These are phyloP conservation scores for Magnaporthales sp. DNA, from an alignment of 2,329 filamentous ascomycete species.

Conservation along the genomic window DNA sequence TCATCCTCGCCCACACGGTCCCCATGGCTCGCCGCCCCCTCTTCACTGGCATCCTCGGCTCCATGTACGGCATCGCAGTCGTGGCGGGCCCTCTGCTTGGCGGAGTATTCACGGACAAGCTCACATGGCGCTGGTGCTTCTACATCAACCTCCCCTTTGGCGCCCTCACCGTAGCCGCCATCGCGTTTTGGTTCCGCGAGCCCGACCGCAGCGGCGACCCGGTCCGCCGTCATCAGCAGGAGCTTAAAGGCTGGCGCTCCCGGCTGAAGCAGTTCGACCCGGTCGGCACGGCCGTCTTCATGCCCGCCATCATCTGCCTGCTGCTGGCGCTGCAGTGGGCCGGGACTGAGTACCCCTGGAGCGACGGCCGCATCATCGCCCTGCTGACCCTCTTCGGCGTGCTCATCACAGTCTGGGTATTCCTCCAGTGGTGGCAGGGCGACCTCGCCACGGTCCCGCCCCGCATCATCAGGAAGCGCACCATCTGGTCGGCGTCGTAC, in stretches of 20 bases:
- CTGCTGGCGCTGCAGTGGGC: conserved; percentile 36
- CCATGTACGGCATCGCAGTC: conserved; percentile 31
- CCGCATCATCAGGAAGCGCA: conserved; percentile 25
- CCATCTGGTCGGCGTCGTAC: conserved; percentile 21
- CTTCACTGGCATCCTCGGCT: conserved; percentile 24
- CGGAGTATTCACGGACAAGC: conserved; percentile 16
- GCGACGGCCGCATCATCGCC: conserved; percentile 19
- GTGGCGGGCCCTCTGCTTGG: conserved; percentile 16
- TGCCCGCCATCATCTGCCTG: conserved; percentile 27
- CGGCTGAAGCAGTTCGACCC: conserved; percentile 26
- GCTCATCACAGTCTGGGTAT: conserved; percentile 18
- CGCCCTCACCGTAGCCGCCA: conserved; percentile 14
- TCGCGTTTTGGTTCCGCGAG: conserved; percentile 13
- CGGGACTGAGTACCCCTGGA: conserved; percentile 23
- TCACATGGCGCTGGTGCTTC: conserved; percentile 24
- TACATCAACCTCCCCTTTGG: conserved; percentile 23
- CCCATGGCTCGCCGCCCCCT: conserved; percentile 13
- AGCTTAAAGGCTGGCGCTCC: conserved; percentile 17
- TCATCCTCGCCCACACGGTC: conserved; percentile 22
- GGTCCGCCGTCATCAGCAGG: not conserved
- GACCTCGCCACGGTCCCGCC: conserved; percentile 29
- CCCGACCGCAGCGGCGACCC: conserved; percentile 4
- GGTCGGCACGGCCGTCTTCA: conserved; percentile 12
- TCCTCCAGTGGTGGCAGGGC: conserved; percentile 21
- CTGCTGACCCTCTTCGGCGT: conserved; percentile 22